Percentiles rank a stretch among this genome's conserved stretches.
These are phyloP conservation scores for Eucalyptus cladocalyx DNA, from an alignment of 345 rosid genomes.

Conservation along the genomic window DNA sequence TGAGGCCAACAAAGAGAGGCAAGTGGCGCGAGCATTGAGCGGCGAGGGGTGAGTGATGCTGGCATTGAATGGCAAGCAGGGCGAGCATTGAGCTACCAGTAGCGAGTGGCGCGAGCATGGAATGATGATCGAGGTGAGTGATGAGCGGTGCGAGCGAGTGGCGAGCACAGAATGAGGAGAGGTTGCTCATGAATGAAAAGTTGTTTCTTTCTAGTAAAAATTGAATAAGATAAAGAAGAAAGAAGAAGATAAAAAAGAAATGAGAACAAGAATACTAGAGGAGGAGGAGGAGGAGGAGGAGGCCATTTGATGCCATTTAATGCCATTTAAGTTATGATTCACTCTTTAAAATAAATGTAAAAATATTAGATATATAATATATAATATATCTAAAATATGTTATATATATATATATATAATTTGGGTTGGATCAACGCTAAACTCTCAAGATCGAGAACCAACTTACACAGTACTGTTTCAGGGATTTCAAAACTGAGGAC, in stretches of 20 bases:
- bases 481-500: neutral
- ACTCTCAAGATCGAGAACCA: too few relatives aligned
- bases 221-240: too few relatives aligned
- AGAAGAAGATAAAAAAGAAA: neutral
- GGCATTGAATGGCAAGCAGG: accelerated
- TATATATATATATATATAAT: too few relatives aligned
- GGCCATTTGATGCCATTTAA: accelerated
- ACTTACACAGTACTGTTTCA: accelerated
- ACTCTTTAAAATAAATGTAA: too few relatives aligned
- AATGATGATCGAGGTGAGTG: neutral
- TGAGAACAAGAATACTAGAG: neutral
- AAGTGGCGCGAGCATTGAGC: neutral
- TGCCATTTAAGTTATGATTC: neutral
- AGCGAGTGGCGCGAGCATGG: too few relatives aligned
- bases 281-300: neutral
- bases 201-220: too few relatives aligned
- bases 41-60: accelerated
- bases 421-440: neutral
- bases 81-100: accelerated
- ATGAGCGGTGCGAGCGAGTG: accelerated
- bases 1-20: neutral
- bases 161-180: too few relatives aligned
- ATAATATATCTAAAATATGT: too few relatives aligned
- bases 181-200: neutral
- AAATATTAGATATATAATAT: too few relatives aligned